Evolutionary conservation across 768 basidiomycete species (phyloP).

Genomic region (Leccinum subgranulosum): DNA sequence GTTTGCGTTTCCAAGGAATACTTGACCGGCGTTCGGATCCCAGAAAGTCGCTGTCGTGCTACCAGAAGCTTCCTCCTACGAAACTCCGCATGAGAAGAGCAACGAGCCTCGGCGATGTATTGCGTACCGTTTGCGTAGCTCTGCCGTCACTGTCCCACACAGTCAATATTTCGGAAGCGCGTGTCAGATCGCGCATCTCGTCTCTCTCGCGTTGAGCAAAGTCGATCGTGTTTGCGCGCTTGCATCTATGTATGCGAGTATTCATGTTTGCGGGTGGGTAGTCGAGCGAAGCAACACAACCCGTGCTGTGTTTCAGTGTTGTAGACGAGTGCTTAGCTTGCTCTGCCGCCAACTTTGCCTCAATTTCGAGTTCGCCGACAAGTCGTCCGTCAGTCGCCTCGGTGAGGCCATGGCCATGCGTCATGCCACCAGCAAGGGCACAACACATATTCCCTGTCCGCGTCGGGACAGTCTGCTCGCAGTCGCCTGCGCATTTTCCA

Average conservation of each 20-base stretch:
- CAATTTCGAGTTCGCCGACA: conserved; percentile 22
- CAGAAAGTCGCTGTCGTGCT: conserved; percentile 42
- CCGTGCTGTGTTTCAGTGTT: neutral
- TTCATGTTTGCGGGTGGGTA: conserved; percentile 1
- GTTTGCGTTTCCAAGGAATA: conserved; percentile 78
- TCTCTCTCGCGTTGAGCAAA: conserved; percentile 83
- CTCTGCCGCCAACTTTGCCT: conserved; percentile 13
- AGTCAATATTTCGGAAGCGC: conserved; percentile 73
- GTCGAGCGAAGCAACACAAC: neutral
- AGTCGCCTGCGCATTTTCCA: conserved; percentile 21
- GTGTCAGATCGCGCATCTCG: conserved; percentile 86
- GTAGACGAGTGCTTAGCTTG: neutral
- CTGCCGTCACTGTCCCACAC: conserved; percentile 27
- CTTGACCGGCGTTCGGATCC: conserved; percentile 60
- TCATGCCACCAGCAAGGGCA: neutral
- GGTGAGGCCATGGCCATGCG: conserved; percentile 26
- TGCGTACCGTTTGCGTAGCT: conserved; percentile 11
- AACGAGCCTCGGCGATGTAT: neutral
- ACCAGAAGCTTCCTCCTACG: conserved; percentile 24
- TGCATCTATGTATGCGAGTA: conserved; percentile 25
- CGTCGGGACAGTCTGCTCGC: conserved; percentile 8
- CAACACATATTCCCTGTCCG: neutral
- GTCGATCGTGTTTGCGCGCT: conserved; percentile 61
- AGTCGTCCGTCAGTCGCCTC: conserved; percentile 31
- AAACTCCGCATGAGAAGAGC: conserved; percentile 2